These are phyloP conservation scores for Lindgomyces ingoldianus DNA, from an alignment of 495 filamentous ascomycete genomes.

Conservation along the genomic window DNA sequence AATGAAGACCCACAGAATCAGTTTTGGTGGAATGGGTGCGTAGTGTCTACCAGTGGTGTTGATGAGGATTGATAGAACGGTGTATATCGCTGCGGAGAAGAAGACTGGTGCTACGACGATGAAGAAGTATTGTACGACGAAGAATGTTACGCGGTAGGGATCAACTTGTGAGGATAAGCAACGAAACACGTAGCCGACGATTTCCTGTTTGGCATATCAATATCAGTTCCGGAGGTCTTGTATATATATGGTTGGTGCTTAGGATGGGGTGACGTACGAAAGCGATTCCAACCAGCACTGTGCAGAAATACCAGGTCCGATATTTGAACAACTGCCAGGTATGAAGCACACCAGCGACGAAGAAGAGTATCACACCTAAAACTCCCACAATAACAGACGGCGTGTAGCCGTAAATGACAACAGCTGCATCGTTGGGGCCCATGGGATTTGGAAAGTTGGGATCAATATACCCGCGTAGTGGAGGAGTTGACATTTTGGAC, in stretches of 20 bases:
- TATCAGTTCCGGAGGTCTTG: neutral
- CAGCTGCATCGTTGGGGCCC: constrained; percentile 34
- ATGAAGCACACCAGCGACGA: constrained; percentile 51
- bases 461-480: constrained; percentile 36
- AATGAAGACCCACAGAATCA: constrained; percentile 55
- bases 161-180: constrained; percentile 47
- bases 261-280: constrained; percentile 48
- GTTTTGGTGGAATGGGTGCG: constrained; percentile 44
- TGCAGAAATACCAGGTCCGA: constrained; percentile 62
- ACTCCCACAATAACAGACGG: constrained; percentile 54
- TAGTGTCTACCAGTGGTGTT: constrained; percentile 42
- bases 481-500: neutral
- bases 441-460: constrained; percentile 42
- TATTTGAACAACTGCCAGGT: constrained; percentile 50
- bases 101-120: constrained; percentile 61
- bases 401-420: constrained; percentile 38
- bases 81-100: constrained; percentile 57
- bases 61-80: constrained; percentile 52
- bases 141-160: constrained; percentile 55
- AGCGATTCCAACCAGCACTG: constrained; percentile 58
- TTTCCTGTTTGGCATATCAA: constrained; percentile 51
- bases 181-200: constrained; percentile 61
- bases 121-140: constrained; percentile 61
- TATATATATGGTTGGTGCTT: neutral
- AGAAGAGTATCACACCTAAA: constrained; percentile 57